phyloP scores from a whole-genome alignment of 169 alveolate species.

The Plasmodium malariae region DNA sequence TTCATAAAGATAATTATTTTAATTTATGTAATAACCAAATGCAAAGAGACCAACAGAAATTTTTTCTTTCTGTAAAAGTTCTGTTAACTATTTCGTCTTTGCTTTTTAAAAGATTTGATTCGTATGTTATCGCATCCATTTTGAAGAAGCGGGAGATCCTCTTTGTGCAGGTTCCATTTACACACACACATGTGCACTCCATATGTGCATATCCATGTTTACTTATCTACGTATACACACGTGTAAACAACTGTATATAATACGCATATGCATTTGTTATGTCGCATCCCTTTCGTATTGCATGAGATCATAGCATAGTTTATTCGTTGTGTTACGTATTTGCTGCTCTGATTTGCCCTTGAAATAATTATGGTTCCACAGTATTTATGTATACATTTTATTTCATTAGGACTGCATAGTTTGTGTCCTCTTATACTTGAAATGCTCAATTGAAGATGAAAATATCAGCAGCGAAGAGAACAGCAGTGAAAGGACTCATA shows the following conservation, averaged over 20 bases:
- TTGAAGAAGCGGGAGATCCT: conserved; percentile 17
- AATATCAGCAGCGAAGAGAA: conserved; percentile 11
- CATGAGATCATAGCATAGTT: too few species aligned
- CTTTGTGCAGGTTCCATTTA: conserved; percentile 49
- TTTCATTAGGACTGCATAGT: conserved; percentile 48
- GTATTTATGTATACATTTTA: not conserved
- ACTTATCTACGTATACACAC: not conserved
- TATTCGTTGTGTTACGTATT: too few species aligned
- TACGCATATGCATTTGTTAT: not conserved
- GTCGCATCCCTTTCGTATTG: not conserved
- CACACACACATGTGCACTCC: not conserved
- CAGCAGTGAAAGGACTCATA: conserved; percentile 21
- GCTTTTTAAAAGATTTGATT: conserved; percentile 59
- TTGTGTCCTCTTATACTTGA: conserved; percentile 36
- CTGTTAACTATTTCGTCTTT: conserved; percentile 46
- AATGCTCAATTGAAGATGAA: conserved; percentile 13
- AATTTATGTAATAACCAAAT: conserved; percentile 20
- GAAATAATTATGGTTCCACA: too few species aligned
- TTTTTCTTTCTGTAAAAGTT: conserved; percentile 44
- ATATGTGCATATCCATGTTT: not conserved
- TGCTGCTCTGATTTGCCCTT: too few species aligned
- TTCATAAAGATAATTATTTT: conserved; percentile 43
- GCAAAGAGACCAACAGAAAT: conserved; percentile 4
- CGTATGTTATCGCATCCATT: not conserved
- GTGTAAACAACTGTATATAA: not conserved